Conservation (phyloP, 345 rosid genomes). For the Anacardium occidentale region DNA sequence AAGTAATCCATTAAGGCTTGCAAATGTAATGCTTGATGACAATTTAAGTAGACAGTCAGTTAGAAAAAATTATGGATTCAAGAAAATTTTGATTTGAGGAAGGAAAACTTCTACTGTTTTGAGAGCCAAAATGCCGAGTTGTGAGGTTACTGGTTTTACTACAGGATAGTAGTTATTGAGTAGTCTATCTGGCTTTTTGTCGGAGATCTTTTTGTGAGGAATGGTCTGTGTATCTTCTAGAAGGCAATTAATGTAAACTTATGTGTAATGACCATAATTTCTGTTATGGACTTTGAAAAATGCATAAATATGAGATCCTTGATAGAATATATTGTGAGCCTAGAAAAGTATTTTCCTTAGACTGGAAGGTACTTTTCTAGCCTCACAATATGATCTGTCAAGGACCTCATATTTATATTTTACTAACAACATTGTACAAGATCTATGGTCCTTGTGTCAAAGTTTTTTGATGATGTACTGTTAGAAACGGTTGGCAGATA, state of each 20-base stretch:
- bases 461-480: no score
- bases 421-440: background rate
- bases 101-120: background rate
- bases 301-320: background rate
- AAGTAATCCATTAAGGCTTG: background rate
- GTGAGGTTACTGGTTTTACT: background rate
- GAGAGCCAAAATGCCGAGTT: background rate
- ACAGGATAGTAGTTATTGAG: background rate
- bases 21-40: background rate
- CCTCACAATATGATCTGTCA: background rate
- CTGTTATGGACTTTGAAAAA: background rate
- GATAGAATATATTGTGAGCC: background rate
- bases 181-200: background rate
- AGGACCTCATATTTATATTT: background rate
- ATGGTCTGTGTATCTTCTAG: background rate
- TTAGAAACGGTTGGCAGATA: background rate
- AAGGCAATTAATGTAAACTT: conserved; percentile 5
- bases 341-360: background rate
- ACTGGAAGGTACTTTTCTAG: background rate
- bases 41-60: background rate
- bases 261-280: background rate
- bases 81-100: background rate
- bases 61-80: background rate
- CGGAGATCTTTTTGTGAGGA: background rate
- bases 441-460: no score